These are phyloP conservation scores for Cladophialophora immunda DNA, from an alignment of 2,329 filamentous ascomycete species.

Conservation along the genomic window DNA sequence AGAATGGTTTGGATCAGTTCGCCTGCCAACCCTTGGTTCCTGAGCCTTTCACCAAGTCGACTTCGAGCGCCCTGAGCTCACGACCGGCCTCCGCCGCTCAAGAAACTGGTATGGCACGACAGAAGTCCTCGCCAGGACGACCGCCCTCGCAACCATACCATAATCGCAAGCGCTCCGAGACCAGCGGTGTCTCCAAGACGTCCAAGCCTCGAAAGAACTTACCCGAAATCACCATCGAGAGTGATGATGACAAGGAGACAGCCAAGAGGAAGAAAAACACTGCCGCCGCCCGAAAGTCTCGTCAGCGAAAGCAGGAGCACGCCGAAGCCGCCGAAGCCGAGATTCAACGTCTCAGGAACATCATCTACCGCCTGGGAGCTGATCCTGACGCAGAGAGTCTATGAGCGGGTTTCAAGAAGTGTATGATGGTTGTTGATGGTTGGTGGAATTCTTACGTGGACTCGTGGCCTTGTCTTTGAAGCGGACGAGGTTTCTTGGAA, in stretches of 20 bases:
- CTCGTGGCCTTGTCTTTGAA: neutral
- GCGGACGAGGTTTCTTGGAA: slow-evolving; percentile 19
- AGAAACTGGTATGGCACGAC: slow-evolving; percentile 39
- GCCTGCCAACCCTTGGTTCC: slow-evolving; percentile 42
- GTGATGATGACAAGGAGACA: slow-evolving; percentile 75
- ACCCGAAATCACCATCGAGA: slow-evolving; percentile 74
- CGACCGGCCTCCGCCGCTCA: slow-evolving; percentile 22
- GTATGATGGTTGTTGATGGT: slow-evolving; percentile 2
- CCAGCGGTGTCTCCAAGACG: slow-evolving; percentile 67
- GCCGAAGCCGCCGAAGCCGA: slow-evolving; percentile 72
- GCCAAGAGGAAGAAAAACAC: slow-evolving; percentile 92
- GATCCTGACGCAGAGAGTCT: slow-evolving; percentile 34
- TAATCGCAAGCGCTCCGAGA: slow-evolving; percentile 70
- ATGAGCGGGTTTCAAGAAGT: slow-evolving; percentile 8
- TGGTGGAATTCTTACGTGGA: neutral
- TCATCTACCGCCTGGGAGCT: slow-evolving; percentile 39
- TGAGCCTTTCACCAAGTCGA: slow-evolving; percentile 34
- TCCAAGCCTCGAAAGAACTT: slow-evolving; percentile 79
- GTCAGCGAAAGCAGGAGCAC: slow-evolving; percentile 79
- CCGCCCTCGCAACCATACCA: slow-evolving; percentile 45
- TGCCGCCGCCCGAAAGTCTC: slow-evolving; percentile 85
- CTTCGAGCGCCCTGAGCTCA: slow-evolving; percentile 29
- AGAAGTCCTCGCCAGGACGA: slow-evolving; percentile 48
- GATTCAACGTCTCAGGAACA: slow-evolving; percentile 37
- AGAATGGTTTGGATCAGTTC: slow-evolving; percentile 37